These are phyloP conservation scores for Mortierella antarctica DNA, from an alignment of 192 early-diverging fungal species.

Conservation along the genomic window DNA sequence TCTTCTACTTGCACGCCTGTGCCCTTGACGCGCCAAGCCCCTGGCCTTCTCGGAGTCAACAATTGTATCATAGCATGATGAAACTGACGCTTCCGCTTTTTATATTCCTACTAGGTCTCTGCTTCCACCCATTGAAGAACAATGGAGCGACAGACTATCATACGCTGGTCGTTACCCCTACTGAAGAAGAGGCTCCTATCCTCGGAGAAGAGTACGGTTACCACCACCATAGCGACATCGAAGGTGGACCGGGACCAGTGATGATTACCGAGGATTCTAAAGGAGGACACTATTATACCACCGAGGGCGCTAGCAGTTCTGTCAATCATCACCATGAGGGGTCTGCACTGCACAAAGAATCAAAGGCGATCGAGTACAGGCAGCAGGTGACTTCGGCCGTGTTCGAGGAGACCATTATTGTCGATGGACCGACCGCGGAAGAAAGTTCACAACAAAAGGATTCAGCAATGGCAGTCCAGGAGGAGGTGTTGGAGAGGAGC, in stretches of 20 bases:
- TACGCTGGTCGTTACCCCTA: constrained; percentile 25
- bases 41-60: too few species aligned
- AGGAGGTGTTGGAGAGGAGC: too few species aligned
- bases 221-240: neutral
- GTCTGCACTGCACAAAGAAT: constrained; percentile 1
- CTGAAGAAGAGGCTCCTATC: constrained; percentile 31
- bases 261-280: constrained; percentile 25
- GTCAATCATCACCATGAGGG: neutral
- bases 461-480: too few species aligned
- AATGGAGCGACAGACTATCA: constrained; percentile 24
- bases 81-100: neutral
- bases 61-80: too few species aligned
- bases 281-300: neutral
- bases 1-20: too few species aligned
- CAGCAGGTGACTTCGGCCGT: constrained; percentile 10
- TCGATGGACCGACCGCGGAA: neutral
- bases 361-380: neutral
- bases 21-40: too few species aligned
- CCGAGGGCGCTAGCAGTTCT: constrained; percentile 17
- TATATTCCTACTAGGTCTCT: constrained; percentile 18
- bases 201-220: constrained; percentile 9
- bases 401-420: constrained; percentile 16
- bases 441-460: too few species aligned
- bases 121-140: constrained; percentile 22
- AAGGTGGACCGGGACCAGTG: neutral